A percentile compares a stretch with the other conserved stretches of the same genome.
These are phyloP conservation scores for Lenwebbia sp. DNA, from an alignment of 345 rosid species.

Conservation along the genomic window DNA sequence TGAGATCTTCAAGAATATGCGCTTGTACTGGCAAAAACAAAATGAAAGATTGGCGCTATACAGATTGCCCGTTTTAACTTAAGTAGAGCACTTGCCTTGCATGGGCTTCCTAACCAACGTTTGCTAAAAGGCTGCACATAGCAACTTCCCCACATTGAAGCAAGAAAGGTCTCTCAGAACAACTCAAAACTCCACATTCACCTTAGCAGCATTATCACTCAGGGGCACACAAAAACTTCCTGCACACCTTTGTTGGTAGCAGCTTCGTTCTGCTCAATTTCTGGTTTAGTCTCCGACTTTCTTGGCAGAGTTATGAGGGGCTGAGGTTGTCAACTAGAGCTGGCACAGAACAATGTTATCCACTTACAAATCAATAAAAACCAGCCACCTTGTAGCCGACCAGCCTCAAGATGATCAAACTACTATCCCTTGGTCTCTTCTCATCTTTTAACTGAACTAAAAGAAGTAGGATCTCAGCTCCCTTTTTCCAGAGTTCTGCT, in stretches of 20 bases:
- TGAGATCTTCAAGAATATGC: background rate
- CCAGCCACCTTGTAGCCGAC: background rate
- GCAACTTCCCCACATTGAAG: background rate
- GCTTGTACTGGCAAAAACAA: background rate
- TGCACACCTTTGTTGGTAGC: background rate
- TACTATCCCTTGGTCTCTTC: background rate
- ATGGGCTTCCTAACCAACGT: background rate
- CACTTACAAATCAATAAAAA: background rate
- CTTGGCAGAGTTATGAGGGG: background rate
- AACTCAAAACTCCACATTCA: background rate
- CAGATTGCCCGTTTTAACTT: background rate
- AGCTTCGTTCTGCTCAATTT: background rate
- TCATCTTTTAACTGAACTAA: background rate
- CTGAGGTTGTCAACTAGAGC: background rate
- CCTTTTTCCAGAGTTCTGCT: background rate
- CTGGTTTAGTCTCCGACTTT: background rate
- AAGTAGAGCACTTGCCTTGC: background rate
- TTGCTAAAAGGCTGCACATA: background rate
- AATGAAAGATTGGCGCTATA: background rate
- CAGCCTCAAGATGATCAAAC: background rate
- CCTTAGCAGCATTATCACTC: background rate
- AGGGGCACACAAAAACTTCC: background rate
- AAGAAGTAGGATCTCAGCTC: background rate
- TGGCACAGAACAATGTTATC: background rate
- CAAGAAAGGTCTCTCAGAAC: background rate